Evolutionary conservation across 331 rosid genomes (phyloP), one percentile per base, ranked within the genome.

Genomic region (Quercus lobata): DNA sequence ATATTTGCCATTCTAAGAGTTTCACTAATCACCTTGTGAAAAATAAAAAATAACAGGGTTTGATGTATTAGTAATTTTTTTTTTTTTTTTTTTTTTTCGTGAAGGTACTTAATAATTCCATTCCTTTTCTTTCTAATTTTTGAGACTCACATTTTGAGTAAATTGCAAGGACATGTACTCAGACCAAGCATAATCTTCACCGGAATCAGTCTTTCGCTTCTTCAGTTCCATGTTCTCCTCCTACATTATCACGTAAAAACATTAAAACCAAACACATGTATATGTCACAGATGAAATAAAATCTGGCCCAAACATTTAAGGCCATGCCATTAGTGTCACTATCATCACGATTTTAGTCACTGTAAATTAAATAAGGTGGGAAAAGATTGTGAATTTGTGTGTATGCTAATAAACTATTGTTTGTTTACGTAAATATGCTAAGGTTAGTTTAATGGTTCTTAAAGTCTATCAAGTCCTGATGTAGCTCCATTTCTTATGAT

Each of bases 1-100:
- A 94, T 94, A 75, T 94, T 92, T 72, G 96, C 91, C 91, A 94
- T 82, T 92, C 98, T 88, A 61, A 94, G 92, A 56, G 97, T 94
- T 86, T 94, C 98, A 79, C 87, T 92, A 14, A 94, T 92, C 61
- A 94, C 98, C 98, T 94, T 63, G 10, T 2, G 73, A 34, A 15
- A 63, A 62, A 66, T 32, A 65, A 75, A 35, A 54, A 80, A 41
- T 41, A 82, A 29, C 21, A 41, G 71, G 70, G 5, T 34, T 24
- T 19, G 16, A 19, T 68, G 24, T 68, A 68, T 68, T 32, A 66
- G 52, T 66, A 57, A 7, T 17, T 34, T 3, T 7, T 3, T 34
- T 32, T 62, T 18, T 14, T 22, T 22, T 22, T 1, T 66, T 19
- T 32, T 63, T 18, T 14, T 1, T 66, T 19, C 16, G 11, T 66